Evolutionary conservation across 345 rosid species (phyloP), one percentile per base, ranked within the genome.

Genomic region (Eucalyptus globulus): DNA sequence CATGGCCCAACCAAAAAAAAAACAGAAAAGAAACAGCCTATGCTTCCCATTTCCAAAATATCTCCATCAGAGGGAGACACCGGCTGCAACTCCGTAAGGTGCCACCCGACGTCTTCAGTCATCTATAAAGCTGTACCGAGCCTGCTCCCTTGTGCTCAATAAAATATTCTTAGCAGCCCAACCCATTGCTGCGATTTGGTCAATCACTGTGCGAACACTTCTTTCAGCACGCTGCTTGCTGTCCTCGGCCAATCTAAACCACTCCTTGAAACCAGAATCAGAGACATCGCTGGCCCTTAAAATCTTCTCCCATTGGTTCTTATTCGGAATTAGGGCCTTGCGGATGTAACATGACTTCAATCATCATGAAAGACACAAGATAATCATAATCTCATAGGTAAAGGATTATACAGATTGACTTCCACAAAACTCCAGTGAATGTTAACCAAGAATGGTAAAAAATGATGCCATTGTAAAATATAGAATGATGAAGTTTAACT

Each of bases 91-190:
- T 19, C 81, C 27, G 40, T 19, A 72, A 76, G 83, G 45, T 37
- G 47, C 83, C 9, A 12, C 87, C 43, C 14, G 26, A 50, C 34
- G 44, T 62, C 69, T 92, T 94, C 91, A 93, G 88, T 94, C 95
- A 91, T 93, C 94, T 58, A 94, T 92, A 80, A 93, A 96, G 89
- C 92, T 93, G 91, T 96, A 97, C 87, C 95, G 89, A 24, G 90
- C 91, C 87, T 95, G 98, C 92, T 96, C 99, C 87, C 91, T 91
- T 29, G 93, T 65, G 62, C 89, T 95, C 90, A 96, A 93, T 58
- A 96, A 91, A 88, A 97, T 92, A 91, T 95, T 96, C 91, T 94
- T 95, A 24, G 88, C 89, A 69, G 94, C 91, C 98, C 99, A 97
- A n/a, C 98, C 98, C 43, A 87, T 86, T 53, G 92, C 89, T 15